Percentiles rank a stretch among this genome's conserved stretches.
These are phyloP conservation scores for Rickenella mellea DNA, from an alignment of 768 basidiomycete species.

Conservation along the genomic window DNA sequence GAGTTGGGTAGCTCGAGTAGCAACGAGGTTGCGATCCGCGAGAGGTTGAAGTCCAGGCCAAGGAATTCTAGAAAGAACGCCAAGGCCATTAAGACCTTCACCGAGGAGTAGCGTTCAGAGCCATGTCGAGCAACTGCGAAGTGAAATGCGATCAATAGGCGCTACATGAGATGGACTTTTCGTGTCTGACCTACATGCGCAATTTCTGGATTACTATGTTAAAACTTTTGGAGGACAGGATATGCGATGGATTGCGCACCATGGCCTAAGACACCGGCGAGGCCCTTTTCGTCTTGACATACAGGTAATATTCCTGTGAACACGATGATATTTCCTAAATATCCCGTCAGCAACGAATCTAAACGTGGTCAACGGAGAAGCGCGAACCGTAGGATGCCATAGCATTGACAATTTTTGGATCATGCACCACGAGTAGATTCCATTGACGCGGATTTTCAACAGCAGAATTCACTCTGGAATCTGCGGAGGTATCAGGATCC, in stretches of 20 bases:
- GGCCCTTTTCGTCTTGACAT: slow-evolving; percentile 65
- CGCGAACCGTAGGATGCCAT: slow-evolving; percentile 58
- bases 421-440: slow-evolving; percentile 74
- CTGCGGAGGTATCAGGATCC: slow-evolving; percentile 12
- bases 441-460: slow-evolving; percentile 25
- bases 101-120: slow-evolving; percentile 35
- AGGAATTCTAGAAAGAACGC: slow-evolving; percentile 31
- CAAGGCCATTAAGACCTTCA: slow-evolving; percentile 31
- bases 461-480: too few species aligned
- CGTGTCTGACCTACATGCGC: slow-evolving; percentile 55
- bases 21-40: slow-evolving; percentile 35
- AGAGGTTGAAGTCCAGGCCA: slow-evolving; percentile 49
- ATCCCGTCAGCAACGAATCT: neutral
- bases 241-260: slow-evolving; percentile 32
- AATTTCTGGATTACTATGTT: slow-evolving; percentile 42
- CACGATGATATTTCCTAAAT: slow-evolving; percentile 65
- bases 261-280: slow-evolving; percentile 80
- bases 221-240: neutral
- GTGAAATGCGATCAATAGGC: slow-evolving; percentile 7
- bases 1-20: slow-evolving; percentile 76
- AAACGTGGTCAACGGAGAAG: slow-evolving; percentile 1
- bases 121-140: slow-evolving; percentile 47
- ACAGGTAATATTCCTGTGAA: slow-evolving; percentile 85
- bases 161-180: neutral
- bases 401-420: slow-evolving; percentile 64